Conservation (phyloP, 345 rosid genomes). For the Sonneratia caseolaris region DNA sequence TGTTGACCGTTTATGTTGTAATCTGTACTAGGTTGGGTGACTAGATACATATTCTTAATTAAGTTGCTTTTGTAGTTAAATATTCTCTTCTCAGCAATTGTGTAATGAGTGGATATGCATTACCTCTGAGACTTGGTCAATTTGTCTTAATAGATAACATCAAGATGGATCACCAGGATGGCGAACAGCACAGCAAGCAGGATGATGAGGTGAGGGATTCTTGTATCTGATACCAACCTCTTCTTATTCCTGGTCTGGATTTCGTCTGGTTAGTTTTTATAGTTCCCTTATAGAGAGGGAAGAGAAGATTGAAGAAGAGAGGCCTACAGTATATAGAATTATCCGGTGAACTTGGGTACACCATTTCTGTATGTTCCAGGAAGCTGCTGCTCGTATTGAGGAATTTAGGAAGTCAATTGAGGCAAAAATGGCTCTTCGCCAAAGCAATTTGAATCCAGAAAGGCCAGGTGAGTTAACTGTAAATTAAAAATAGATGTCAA, state of each 20-base stretch:
- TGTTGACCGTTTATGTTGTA: no score
- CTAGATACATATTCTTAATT: no score
- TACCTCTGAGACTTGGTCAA: no score
- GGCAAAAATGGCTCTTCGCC: slow-evolving; percentile 84
- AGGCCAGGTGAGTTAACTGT: slow-evolving; percentile 63
- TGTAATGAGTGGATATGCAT: no score
- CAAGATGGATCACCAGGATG: slow-evolving; percentile 53
- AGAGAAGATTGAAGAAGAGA: neutral
- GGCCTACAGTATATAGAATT: neutral
- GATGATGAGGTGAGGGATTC: slow-evolving; percentile 51
- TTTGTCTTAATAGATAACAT: slow-evolving; percentile 6
- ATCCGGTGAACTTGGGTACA: neutral
- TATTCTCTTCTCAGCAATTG: no score
- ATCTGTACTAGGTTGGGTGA: no score
- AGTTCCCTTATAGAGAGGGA: neutral
- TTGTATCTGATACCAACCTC: neutral
- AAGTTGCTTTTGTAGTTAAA: no score
- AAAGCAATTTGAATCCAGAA: slow-evolving; percentile 80
- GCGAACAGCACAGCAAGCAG: slow-evolving; percentile 47
- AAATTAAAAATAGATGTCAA: neutral
- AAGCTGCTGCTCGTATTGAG: slow-evolving; percentile 78
- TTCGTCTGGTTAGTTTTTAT: neutral
- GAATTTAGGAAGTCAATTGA: slow-evolving; percentile 79
- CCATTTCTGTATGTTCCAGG: slow-evolving; percentile 33
- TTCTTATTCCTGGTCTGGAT: neutral